Evolutionary conservation across 148 eudicot genomes (phyloP), one percentile per base, ranked within the genome.

Genomic region (Nyssa sinensis): DNA sequence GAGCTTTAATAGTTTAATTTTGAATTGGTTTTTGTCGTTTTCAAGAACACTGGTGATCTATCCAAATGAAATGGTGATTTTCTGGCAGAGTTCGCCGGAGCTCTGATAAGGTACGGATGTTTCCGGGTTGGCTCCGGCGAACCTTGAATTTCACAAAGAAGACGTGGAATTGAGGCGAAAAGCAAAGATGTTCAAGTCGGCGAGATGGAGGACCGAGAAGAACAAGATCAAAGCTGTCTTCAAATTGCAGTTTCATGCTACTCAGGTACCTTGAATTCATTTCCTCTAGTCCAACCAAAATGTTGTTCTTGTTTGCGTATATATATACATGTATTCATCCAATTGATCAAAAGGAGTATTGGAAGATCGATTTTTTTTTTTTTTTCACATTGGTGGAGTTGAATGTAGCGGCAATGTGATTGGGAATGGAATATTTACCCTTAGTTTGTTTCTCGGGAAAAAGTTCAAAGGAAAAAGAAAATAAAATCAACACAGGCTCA

Each of bases 121-220:
- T 39, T 53, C 57, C 75, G 70, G 77, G 64, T 2, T 64, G 76
- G 75, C 73, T 82, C 79, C 80, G 85, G 77, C 74, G 33, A 82
- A 17, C 47, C 47, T 58, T 68, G 64, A 29, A 16, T 31, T 19
- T 8, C 51, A 44, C 51, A 44, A 11, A 13, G 34, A 65, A 24
- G 25, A 79, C 71, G 84, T 58, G 49, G 60, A 57, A 44, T 62
- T 76, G 79, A 78, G 35, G 31, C 8, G 17, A n/a, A 25, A 24
- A 21, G 71, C 0, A 39, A 81, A 81, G 55, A 90, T 88, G 92
- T 89, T 84, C 78, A 87, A 82, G 82, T 62, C 92, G 75, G 91
- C 86, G 75, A 82, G 90, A 87, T 87, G 99, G 99, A 86, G 95
- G 82, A 88, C 81, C 77, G 99, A 96, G 78, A 88, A 83, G 83